These are phyloP conservation scores for Crucibulum laeve DNA, from an alignment of 768 basidiomycete species.

Conservation along the genomic window DNA sequence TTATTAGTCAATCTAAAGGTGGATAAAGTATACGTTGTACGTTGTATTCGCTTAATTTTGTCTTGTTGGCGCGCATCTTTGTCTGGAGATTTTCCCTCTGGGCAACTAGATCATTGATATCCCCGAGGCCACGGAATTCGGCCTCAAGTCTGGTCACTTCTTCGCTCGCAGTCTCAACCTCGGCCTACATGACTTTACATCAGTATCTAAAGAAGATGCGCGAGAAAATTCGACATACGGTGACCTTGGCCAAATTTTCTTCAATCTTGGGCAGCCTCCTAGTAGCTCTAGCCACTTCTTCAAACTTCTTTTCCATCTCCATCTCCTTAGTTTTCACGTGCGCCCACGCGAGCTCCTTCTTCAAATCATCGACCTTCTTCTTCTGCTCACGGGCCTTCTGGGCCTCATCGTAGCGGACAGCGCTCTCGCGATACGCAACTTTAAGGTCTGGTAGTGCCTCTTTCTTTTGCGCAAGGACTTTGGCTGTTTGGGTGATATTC, in stretches of 20 bases:
- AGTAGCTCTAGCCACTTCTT: slow-evolving; percentile 28
- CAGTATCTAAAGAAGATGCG: not conserved
- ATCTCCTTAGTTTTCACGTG: slow-evolving; percentile 70
- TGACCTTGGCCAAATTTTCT: slow-evolving; percentile 28
- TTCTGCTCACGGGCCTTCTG: slow-evolving; percentile 69
- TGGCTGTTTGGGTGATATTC: slow-evolving; percentile 67
- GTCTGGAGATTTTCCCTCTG: slow-evolving; percentile 42
- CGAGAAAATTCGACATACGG: no score
- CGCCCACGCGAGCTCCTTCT: slow-evolving; percentile 85
- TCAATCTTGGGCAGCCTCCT: slow-evolving; percentile 34
- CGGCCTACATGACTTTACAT: slow-evolving; percentile 15
- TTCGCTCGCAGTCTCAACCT: slow-evolving; percentile 23
- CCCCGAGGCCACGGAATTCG: slow-evolving; percentile 23
- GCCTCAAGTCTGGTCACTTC: slow-evolving; percentile 26
- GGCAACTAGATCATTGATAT: slow-evolving; percentile 23
- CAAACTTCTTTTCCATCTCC: slow-evolving; percentile 38
- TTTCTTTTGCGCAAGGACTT: slow-evolving; percentile 64
- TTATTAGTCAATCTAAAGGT: not conserved
- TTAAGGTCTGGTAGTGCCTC: slow-evolving; percentile 77
- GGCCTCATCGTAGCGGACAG: slow-evolving; percentile 65
- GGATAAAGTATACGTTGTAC: slow-evolving; percentile 26
- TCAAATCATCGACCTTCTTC: slow-evolving; percentile 61
- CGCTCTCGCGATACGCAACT: slow-evolving; percentile 50
- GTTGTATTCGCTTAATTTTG: slow-evolving; percentile 34
- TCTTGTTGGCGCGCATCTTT: slow-evolving; percentile 43